Base-by-base conservation (phyloP, 2,329 filamentous ascomycete genomes). In the Xylariaceae sp. region DNA sequence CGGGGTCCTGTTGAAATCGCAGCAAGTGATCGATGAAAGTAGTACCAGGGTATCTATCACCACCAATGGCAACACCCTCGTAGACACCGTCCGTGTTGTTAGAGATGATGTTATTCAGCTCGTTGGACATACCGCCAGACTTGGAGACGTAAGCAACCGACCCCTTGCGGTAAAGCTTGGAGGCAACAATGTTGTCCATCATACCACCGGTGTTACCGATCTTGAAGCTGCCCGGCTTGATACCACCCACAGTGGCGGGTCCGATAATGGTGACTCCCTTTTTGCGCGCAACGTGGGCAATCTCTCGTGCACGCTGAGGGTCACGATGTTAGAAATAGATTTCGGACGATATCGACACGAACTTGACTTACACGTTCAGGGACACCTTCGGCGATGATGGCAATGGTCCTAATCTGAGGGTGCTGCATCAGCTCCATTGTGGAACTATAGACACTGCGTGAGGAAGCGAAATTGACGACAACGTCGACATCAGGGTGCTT, bases 141-240 rank as follows among this genome's bases (percentile, higher is more conserved):
- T 99, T 99, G 83, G 92, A 97, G 76, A 99, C 94, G 76, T 99
- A 99, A 68, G 90, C 94, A 65, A 99, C 91, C 67, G 94, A 97
- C 68, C 94, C 94, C 79, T 94, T 94, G 77, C 94, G 92, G 86
- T 99, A 99, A 59, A 99, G 89, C 86, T 99, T 99, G 74, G 94
- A 97, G 67, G 94, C 91, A 62, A 99, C 94, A 70, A 99, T 99
- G 85, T 99, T 99, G 84, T 99, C 94, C 94, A 99, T 99, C 94
- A 99, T 99, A 76, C 94, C 94, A 84, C 94, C 94, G 69, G 94
- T 99, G 84, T 99, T 99, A 74, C 94, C 94, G 64, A 99, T 99
- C 85, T 97, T 99, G 88, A 92, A 99, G 74, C 89, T 89, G 74
- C 94, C 94, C 60, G 94, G 94, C 85, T 97, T 99, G 80, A 99